A percentile compares a stretch with the other conserved stretches of the same genome.
phyloP scores from a whole-genome alignment of 2,329 filamentous ascomycete genomes.

The Aspergillus brunneoviolaceus region DNA sequence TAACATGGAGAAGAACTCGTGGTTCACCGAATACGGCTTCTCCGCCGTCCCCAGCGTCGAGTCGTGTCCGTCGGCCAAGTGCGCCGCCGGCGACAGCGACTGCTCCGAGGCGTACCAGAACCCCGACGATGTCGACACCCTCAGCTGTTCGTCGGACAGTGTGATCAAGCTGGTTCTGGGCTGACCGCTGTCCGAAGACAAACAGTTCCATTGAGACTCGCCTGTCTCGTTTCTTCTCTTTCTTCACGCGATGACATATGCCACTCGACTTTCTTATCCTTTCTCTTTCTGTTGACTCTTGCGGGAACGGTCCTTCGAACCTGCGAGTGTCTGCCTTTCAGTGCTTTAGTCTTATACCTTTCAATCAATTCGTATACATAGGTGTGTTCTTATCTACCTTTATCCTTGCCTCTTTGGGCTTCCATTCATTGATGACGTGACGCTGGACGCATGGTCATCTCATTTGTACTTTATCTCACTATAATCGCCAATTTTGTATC shows the following conservation, averaged over 20 bases:
- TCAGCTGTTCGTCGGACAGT: conserved; percentile 22
- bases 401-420: not conserved
- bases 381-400: not conserved
- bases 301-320: not conserved
- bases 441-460: not conserved
- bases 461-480: not conserved
- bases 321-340: not conserved
- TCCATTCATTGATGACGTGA: not conserved
- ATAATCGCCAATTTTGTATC: too few species aligned
- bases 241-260: not conserved
- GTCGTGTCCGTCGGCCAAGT: conserved; percentile 24
- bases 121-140: conserved; percentile 29
- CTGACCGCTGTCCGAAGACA: conserved; percentile 7
- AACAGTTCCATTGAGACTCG: not conserved
- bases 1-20: conserved; percentile 24
- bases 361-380: not conserved
- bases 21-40: conserved; percentile 27
- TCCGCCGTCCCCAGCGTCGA: conserved; percentile 24
- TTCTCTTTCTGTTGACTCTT: not conserved
- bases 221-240: conserved; percentile 3
- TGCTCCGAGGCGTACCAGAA: conserved; percentile 31
- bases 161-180: conserved; percentile 41
- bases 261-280: not conserved
- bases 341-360: not conserved
- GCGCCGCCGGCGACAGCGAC: conserved; percentile 24